These are phyloP conservation scores for Aspergillus panamensis DNA, from an alignment of 495 filamentous ascomycete species.

Conservation along the genomic window DNA sequence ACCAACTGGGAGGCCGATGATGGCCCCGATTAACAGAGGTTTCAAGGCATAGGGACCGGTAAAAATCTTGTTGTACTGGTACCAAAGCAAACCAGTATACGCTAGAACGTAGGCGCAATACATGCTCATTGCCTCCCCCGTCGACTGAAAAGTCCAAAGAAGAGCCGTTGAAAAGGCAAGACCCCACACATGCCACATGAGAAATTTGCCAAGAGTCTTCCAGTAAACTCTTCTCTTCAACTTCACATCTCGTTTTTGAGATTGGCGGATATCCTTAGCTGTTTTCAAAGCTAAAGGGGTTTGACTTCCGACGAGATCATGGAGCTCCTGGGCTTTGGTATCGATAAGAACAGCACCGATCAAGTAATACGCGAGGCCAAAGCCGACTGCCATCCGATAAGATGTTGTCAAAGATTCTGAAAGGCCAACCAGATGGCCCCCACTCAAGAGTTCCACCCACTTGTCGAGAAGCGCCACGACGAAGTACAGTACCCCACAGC, in stretches of 20 bases:
- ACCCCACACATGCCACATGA: slow-evolving; percentile 57
- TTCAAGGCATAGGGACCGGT: slow-evolving; percentile 51
- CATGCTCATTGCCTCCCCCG: slow-evolving; percentile 41
- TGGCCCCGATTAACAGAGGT: slow-evolving; percentile 44
- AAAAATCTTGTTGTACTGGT: slow-evolving; percentile 61
- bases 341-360: slow-evolving; percentile 58
- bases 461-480: slow-evolving; percentile 57
- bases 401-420: slow-evolving; percentile 34
- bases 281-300: slow-evolving; percentile 29
- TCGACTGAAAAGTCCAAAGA: slow-evolving; percentile 52
- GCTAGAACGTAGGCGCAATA: slow-evolving; percentile 52
- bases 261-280: slow-evolving; percentile 40
- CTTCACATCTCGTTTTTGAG: slow-evolving; percentile 43
- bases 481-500: slow-evolving; percentile 57
- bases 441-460: slow-evolving; percentile 53
- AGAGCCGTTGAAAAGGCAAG: slow-evolving; percentile 48
- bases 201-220: slow-evolving; percentile 48
- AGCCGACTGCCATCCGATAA: slow-evolving; percentile 52
- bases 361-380: slow-evolving; percentile 57
- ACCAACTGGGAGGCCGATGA: slow-evolving; percentile 48
- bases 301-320: slow-evolving; percentile 44
- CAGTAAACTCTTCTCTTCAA: slow-evolving; percentile 53
- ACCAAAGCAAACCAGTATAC: slow-evolving; percentile 57
- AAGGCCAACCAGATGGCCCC: slow-evolving; percentile 44
- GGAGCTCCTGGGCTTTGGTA: slow-evolving; percentile 53